Evolutionary conservation across 2,329 filamentous ascomycete genomes (phyloP).

Genomic region (Colletotrichum scovillei): DNA sequence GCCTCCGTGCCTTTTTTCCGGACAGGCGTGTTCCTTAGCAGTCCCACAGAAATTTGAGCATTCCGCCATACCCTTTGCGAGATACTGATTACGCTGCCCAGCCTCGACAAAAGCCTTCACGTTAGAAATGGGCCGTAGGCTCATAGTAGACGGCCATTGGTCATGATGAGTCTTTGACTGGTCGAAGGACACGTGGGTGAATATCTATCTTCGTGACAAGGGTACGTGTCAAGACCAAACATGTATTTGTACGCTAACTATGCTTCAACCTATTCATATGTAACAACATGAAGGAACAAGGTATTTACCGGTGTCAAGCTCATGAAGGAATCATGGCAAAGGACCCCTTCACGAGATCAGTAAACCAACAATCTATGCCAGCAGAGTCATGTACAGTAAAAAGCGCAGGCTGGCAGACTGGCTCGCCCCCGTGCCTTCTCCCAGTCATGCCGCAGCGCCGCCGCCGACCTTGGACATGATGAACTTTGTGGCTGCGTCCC

Average conservation of each 20-base stretch:
- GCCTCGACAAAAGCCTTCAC: not conserved
- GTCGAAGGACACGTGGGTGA: no score
- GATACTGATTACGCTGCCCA: not conserved
- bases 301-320: not conserved
- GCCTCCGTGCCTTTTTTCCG: no score
- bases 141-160: not conserved
- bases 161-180: not conserved
- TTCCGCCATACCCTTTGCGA: not conserved
- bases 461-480: constrained; percentile 42
- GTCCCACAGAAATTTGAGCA: no score
- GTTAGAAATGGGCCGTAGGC: not conserved
- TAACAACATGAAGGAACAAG: not conserved
- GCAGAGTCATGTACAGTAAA: not conserved
- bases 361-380: not conserved
- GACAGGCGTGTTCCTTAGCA: no score
- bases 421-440: no score
- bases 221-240: not conserved
- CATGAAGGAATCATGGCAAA: not conserved
- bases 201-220: not conserved
- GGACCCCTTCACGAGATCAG: not conserved
- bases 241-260: not conserved
- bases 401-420: not conserved
- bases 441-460: not conserved
- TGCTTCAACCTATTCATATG: not conserved
- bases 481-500: constrained; percentile 46